Conservation (phyloP, 768 basidiomycete genomes). For the Pulveroboletus frians region DNA sequence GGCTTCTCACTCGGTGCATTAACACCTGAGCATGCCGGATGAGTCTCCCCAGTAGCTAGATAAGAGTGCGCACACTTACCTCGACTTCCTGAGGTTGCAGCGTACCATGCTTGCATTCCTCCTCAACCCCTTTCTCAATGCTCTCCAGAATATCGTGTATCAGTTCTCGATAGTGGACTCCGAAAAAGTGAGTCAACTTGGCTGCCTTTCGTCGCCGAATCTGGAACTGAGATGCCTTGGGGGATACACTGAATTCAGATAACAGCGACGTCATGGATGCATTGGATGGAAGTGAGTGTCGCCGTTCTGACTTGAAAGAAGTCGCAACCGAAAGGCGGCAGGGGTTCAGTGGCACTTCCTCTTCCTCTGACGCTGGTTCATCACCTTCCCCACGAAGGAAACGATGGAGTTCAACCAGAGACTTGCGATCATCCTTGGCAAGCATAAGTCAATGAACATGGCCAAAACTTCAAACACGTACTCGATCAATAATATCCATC, state of each 20-base stretch:
- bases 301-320: constrained; percentile 54
- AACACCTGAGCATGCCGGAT: constrained; percentile 42
- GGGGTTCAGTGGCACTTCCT: constrained; percentile 11
- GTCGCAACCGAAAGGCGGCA: constrained; percentile 32
- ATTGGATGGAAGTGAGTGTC: constrained; percentile 62
- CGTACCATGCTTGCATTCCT: constrained; percentile 60
- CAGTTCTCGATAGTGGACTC: constrained; percentile 76
- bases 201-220: constrained; percentile 68
- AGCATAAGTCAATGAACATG: constrained; percentile 1
- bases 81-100: constrained; percentile 65
- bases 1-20: constrained; percentile 29
- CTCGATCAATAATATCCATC: constrained; percentile 72
- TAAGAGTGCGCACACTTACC: constrained; percentile 38
- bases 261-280: constrained; percentile 57
- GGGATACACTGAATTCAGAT: constrained; percentile 42
- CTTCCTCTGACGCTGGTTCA: constrained; percentile 22
- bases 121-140: constrained; percentile 69
- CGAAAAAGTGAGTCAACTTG: constrained; percentile 84
- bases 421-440: constrained; percentile 66
- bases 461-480: constrained; percentile 33
- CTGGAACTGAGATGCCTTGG: constrained; percentile 52
- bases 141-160: constrained; percentile 76
- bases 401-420: constrained; percentile 69
- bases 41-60: neutral
- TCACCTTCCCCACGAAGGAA: constrained; percentile 43